Conservation (phyloP, 1,284 basidiomycete species). For the Bondarzewia mesenterica region DNA sequence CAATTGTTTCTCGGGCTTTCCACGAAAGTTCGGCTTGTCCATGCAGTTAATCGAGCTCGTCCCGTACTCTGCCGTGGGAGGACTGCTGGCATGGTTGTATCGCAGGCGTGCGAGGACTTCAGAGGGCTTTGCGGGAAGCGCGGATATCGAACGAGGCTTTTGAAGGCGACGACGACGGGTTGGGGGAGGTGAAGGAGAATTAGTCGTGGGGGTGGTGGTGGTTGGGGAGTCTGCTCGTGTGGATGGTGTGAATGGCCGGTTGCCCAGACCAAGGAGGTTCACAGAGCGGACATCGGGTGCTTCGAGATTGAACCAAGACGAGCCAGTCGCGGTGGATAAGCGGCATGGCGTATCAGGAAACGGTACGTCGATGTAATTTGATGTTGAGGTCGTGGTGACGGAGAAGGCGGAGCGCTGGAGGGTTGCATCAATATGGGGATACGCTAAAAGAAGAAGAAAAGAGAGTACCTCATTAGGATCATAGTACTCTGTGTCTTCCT, state of each 20-base stretch:
- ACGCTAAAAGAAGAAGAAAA: background rate
- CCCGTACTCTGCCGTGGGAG: background rate
- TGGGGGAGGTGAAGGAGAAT: slow-evolving; percentile 8
- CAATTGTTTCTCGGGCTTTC: background rate
- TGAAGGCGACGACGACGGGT: slow-evolving; percentile 3
- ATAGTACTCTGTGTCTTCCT: background rate
- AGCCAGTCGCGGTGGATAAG: slow-evolving; percentile 3
- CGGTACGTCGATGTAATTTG: slow-evolving; percentile 33
- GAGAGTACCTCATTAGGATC: background rate
- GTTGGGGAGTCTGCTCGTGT: slow-evolving; percentile 14
- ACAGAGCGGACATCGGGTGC: slow-evolving; percentile 4
- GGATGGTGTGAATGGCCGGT: slow-evolving; percentile 12
- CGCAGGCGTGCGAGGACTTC: slow-evolving; percentile 22
- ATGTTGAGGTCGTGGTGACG: slow-evolving; percentile 42
- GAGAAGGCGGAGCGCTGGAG: slow-evolving; percentile 41
- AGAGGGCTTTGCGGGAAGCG: slow-evolving; percentile 18
- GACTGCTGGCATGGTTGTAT: slow-evolving; percentile 20
- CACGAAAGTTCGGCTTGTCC: background rate
- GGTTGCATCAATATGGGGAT: background rate
- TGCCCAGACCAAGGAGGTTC: slow-evolving; percentile 10
- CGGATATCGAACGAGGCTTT: background rate
- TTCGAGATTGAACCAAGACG: slow-evolving; percentile 13
- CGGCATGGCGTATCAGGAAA: slow-evolving; percentile 14
- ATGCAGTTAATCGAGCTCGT: background rate
- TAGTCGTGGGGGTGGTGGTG: slow-evolving; percentile 6